These are phyloP conservation scores for Thinopyrum elongatum DNA, from an alignment of 176 grass and related monocot species.

Conservation along the genomic window DNA sequence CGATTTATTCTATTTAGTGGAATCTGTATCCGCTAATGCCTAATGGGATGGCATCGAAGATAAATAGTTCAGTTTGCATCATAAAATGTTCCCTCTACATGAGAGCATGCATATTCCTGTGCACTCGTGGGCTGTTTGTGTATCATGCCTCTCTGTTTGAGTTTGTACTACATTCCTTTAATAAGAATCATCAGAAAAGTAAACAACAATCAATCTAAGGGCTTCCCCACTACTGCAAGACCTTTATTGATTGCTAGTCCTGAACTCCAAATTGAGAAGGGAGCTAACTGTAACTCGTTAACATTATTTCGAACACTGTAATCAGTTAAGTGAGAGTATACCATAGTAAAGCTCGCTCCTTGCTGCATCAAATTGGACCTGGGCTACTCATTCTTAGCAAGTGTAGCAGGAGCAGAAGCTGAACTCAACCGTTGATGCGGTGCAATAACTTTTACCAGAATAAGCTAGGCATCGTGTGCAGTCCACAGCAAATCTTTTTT, in stretches of 20 bases:
- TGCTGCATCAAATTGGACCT: conserved; percentile 18
- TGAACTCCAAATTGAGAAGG: conserved; percentile 16
- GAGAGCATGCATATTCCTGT: not conserved
- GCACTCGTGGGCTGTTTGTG: not conserved
- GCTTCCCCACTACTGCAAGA: not conserved
- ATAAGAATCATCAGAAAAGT: not conserved
- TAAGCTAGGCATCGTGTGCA: conserved; percentile 26
- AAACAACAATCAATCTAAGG: not conserved
- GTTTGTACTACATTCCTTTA: not conserved
- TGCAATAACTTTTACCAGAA: conserved; percentile 31
- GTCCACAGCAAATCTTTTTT: not conserved
- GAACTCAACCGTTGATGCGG: not conserved
- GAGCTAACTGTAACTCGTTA: conserved; percentile 10
- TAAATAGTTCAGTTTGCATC: not conserved
- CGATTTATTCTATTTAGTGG: not conserved
- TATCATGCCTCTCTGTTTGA: not conserved
- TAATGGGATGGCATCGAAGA: no score
- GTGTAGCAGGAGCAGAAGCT: not conserved
- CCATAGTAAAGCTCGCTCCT: not conserved
- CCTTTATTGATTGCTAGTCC: conserved; percentile 4
- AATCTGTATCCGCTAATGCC: not conserved
- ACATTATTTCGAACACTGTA: not conserved
- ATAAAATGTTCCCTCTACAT: not conserved
- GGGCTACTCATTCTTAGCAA: conserved; percentile 1
- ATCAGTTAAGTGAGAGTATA: not conserved